phyloP scores from a whole-genome alignment of 73 alveolate species.

The Tetrahymena borealis region DNA sequence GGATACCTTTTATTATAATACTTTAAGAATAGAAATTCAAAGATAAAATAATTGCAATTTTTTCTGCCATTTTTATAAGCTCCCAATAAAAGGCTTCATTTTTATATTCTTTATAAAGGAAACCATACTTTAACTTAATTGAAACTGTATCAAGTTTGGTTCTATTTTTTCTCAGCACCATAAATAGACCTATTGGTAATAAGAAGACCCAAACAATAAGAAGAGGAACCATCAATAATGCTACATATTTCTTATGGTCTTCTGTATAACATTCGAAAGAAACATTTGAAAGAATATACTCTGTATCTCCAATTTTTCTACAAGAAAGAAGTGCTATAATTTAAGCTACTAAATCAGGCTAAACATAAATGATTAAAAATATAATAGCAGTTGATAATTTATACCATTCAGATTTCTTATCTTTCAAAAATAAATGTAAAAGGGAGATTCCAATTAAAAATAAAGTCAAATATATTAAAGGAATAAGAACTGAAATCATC shows the following conservation, averaged over 20 bases:
- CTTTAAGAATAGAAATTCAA: too few species aligned
- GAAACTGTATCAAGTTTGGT: not conserved
- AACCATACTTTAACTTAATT: not conserved
- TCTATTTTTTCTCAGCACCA: not conserved
- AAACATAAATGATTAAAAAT: too few species aligned
- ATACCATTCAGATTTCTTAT: too few species aligned
- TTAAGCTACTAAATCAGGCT: too few species aligned
- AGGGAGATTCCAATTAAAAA: too few species aligned
- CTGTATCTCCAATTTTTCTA: not conserved
- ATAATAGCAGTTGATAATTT: too few species aligned
- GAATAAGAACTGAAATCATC: too few species aligned
- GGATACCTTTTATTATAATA: too few species aligned
- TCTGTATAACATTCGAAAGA: not conserved
- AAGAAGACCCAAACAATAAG: slow-evolving; percentile 2
- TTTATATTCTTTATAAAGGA: slow-evolving; percentile 9
- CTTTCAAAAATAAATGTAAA: too few species aligned
- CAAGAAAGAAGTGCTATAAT: slow-evolving; percentile 3
- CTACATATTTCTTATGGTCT: not conserved
- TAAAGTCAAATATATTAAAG: too few species aligned
- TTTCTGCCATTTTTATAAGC: not conserved
- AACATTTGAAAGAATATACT: not conserved
- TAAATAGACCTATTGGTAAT: not conserved
- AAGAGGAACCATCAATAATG: slow-evolving; percentile 5
- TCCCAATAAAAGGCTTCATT: slow-evolving; percentile 23
- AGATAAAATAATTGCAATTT: not conserved